A percentile compares a stretch with the other conserved stretches of the same genome.
These are phyloP conservation scores for Discostella stelligera DNA, from an alignment of 352 stramenopile genomes.

Conservation along the genomic window DNA sequence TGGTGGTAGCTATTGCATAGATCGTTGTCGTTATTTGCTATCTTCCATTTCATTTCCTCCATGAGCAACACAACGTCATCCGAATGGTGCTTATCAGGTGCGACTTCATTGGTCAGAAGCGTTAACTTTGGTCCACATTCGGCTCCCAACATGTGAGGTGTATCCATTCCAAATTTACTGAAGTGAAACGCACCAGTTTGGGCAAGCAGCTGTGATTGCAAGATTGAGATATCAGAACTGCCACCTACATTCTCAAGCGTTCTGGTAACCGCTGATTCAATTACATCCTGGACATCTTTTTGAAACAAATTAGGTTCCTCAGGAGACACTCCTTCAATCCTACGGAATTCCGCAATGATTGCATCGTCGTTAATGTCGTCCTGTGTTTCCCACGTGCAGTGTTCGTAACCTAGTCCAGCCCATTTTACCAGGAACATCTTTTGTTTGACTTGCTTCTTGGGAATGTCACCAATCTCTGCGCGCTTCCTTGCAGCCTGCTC, in stretches of 20 bases:
- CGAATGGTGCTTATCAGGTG: slow-evolving; percentile 15
- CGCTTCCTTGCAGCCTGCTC: slow-evolving; percentile 78
- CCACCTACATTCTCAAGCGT: slow-evolving; percentile 61
- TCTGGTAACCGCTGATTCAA: slow-evolving; percentile 60
- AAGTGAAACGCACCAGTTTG: slow-evolving; percentile 81
- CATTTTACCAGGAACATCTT: slow-evolving; percentile 99
- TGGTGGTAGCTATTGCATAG: slow-evolving; percentile 32
- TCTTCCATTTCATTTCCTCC: slow-evolving; percentile 56
- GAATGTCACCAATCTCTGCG: slow-evolving; percentile 81
- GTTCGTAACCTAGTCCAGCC: slow-evolving; percentile 95
- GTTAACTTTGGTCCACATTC: slow-evolving; percentile 69
- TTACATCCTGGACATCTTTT: slow-evolving; percentile 62
- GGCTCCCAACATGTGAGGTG: slow-evolving; percentile 56
- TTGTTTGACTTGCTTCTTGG: slow-evolving; percentile 80
- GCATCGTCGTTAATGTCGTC: slow-evolving; percentile 92
- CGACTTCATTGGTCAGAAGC: slow-evolving; percentile 9
- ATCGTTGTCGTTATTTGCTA: slow-evolving; percentile 34
- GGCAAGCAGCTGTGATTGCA: slow-evolving; percentile 57
- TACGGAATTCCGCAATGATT: slow-evolving; percentile 77
- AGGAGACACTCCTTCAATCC: slow-evolving; percentile 69
- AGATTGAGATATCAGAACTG: slow-evolving; percentile 42
- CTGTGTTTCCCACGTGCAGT: slow-evolving; percentile 97
- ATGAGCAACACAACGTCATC: slow-evolving; percentile 54
- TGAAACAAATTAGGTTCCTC: slow-evolving; percentile 74
- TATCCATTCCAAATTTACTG: slow-evolving; percentile 76